A percentile compares a stretch with the other conserved stretches of the same genome.
These are phyloP conservation scores for Nicotiana rustica DNA, from an alignment of 305 asterid genomes.

Conservation along the genomic window DNA sequence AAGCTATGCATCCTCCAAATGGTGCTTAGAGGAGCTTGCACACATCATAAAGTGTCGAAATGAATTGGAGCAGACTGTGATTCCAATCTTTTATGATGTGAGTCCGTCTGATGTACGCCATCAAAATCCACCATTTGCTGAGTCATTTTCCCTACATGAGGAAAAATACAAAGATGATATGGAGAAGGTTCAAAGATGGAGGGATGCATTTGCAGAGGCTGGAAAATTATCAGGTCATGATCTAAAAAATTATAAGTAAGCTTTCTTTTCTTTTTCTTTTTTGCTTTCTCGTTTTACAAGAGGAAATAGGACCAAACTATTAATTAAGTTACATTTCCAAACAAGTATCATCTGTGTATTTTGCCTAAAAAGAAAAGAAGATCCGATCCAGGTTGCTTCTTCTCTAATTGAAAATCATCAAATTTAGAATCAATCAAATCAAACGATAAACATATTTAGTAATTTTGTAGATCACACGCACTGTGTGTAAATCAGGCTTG, in stretches of 20 bases:
- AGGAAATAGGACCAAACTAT: not conserved
- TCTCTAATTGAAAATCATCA: conserved; percentile 13
- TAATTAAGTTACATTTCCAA: not conserved
- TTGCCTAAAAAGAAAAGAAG: not conserved
- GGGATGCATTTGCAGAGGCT: not conserved
- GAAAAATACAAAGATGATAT: not conserved
- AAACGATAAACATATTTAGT: not conserved
- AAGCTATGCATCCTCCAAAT: conserved; percentile 16
- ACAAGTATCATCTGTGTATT: not conserved
- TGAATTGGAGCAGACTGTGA: not conserved
- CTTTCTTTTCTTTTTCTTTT: not conserved
- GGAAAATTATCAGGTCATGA: not conserved
- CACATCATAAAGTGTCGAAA: conserved; percentile 17
- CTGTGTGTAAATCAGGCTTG: conserved; percentile 22
- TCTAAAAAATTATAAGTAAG: not conserved
- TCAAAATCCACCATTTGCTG: not conserved
- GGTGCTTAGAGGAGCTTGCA: conserved; percentile 4
- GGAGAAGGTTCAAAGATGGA: conserved; percentile 12
- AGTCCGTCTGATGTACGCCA: not conserved
- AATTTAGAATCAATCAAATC: not conserved
- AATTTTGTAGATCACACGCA: conserved; percentile 8
- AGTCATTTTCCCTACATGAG: not conserved
- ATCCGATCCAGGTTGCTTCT: conserved; percentile 17
- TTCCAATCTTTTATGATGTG: conserved; percentile 19
- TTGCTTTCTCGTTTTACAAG: not conserved